These are phyloP conservation scores for Lolium rigidum DNA, from an alignment of 176 grass and related monocot species.

Conservation along the genomic window DNA sequence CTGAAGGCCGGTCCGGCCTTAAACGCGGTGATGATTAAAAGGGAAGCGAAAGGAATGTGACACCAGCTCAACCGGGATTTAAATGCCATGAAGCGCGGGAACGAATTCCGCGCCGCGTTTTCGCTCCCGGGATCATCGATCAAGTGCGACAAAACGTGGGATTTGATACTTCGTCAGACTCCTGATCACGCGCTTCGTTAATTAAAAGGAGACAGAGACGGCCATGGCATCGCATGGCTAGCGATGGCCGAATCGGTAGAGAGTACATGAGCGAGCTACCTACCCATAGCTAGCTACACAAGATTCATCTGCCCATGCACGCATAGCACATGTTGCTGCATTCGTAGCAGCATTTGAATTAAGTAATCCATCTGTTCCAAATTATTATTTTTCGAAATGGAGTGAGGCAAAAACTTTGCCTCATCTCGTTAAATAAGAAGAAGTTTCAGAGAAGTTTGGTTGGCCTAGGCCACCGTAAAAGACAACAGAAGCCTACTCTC, in stretches of 20 bases:
- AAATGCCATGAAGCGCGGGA: slow-evolving; percentile 9
- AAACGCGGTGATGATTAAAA: background rate
- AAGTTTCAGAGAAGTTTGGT: too few relatives aligned
- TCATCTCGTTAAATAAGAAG: too few relatives aligned
- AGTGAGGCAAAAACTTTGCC: too few relatives aligned
- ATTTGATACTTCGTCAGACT: slow-evolving; percentile 10
- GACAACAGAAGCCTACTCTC: too few relatives aligned
- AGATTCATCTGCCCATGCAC: background rate
- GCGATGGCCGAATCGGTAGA: too few relatives aligned
- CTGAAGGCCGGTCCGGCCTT: background rate
- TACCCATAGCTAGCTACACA: background rate
- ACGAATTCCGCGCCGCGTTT: background rate
- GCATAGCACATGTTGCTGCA: background rate
- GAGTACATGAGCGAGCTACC: background rate
- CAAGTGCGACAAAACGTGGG: slow-evolving; percentile 29
- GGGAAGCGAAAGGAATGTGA: background rate
- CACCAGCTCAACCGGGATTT: background rate
- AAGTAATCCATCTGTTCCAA: background rate
- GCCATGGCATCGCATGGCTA: background rate
- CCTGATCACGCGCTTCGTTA: background rate
- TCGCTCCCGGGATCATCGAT: background rate
- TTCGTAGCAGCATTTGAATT: too few relatives aligned
- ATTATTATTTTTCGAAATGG: too few relatives aligned
- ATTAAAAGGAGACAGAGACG: background rate
- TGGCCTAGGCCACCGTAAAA: too few relatives aligned